Base-by-base conservation (phyloP, 352 stramenopile genomes). In the Phytopythium litorale region DNA sequence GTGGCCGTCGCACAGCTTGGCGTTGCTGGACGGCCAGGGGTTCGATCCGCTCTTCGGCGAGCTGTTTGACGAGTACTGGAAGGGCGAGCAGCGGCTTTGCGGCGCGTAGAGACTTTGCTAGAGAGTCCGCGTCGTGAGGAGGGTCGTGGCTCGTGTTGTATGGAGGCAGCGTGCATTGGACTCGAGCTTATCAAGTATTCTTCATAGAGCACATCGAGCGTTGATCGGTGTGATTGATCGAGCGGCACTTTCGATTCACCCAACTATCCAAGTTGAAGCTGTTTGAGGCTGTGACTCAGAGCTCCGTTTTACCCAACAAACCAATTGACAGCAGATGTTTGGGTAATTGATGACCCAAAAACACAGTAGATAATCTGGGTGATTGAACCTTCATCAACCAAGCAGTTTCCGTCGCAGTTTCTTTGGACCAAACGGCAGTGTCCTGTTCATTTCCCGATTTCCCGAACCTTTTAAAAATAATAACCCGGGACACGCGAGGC, bases 1-100 rank as follows among this genome's bases (percentile, higher is more conserved):
- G 23, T 64, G 59, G 59, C 59, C 59, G 30, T 58, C 48, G 25
- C 49, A 59, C 23, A 30, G 43, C 4, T 43, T 64, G 35, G 23
- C 12, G 7, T 13, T 59, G 33, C 11, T 64, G 19, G 59, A 59
- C 9, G n/a, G 18, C 19, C 4, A 28, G n/a, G 42, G n/a, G 12
- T 33, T 54, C 23, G 48, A 54, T 23, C 48, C 48, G 23, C 48
- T 54, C 28, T 54, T 54, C 23, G 23, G 48, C 7, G 48, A 54
- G 48, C 28, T 37, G 48, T 54, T 54, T 7, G 46, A 53, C 12
- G 46, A 30, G 7, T 53, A 53, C 13, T 53, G 46, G 46, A 8
- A 15, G 2, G 46, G 46, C n/a, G 46, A 53, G 13, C 19, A 46
- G 40, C 40, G 15, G 40, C 40, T 46, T 16, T 46, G 40, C 40